Percentiles rank a stretch among this genome's conserved stretches.
phyloP scores from a whole-genome alignment of 2,329 filamentous ascomycete species.

The Dactylellina parvicollis region DNA sequence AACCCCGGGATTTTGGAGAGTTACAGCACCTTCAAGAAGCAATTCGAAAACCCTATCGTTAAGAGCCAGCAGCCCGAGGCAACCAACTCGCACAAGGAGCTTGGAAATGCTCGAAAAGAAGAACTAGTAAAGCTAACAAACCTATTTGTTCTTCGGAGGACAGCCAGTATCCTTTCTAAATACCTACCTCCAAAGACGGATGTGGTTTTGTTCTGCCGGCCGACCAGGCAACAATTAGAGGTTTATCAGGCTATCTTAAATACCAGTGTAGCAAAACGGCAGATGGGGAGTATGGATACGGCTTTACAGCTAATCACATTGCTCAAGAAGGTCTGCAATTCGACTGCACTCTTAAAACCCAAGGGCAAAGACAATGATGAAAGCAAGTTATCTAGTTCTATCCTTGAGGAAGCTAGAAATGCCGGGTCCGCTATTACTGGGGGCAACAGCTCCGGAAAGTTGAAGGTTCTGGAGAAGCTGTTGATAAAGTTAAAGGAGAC shows the following conservation, averaged over 20 bases:
- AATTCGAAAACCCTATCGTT: slow-evolving; percentile 73
- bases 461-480: slow-evolving; percentile 73
- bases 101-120: slow-evolving; percentile 70
- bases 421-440: slow-evolving; percentile 61
- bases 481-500: slow-evolving; percentile 70
- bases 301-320: slow-evolving; percentile 76
- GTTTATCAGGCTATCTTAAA: slow-evolving; percentile 73
- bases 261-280: slow-evolving; percentile 71
- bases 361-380: slow-evolving; percentile 62
- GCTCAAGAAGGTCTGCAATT: slow-evolving; percentile 79
- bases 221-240: slow-evolving; percentile 69
- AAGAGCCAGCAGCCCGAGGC: slow-evolving; percentile 73
- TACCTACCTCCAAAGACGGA: slow-evolving; percentile 74
- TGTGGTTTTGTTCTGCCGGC: slow-evolving; percentile 73
- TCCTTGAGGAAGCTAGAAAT: slow-evolving; percentile 58
- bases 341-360: slow-evolving; percentile 70
- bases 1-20: slow-evolving; percentile 73
- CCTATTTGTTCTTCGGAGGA: slow-evolving; percentile 73
- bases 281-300: slow-evolving; percentile 71
- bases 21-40: slow-evolving; percentile 71
- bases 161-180: slow-evolving; percentile 72
- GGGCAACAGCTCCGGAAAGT: slow-evolving; percentile 65
- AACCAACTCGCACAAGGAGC: slow-evolving; percentile 70
- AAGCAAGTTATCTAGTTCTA: slow-evolving; percentile 65
- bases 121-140: slow-evolving; percentile 71